Evolutionary conservation across 257 asterid species (phyloP).

Genomic region (Scutellaria galericulata): DNA sequence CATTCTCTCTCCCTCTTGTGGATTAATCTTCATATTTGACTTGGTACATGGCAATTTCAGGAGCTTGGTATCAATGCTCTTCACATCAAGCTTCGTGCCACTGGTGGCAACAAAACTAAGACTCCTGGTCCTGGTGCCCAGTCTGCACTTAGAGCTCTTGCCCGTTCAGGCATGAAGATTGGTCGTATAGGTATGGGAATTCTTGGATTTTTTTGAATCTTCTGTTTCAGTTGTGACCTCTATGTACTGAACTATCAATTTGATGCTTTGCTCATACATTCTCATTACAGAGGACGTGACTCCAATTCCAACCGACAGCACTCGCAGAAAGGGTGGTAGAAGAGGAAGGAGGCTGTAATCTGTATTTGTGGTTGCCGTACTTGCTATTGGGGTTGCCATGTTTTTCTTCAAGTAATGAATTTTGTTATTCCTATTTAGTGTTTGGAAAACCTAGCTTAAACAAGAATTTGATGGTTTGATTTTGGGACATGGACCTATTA

Average conservation of each 20-base stretch:
- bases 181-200: conserved; percentile 76
- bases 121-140: conserved; percentile 98
- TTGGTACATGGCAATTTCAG: conserved; percentile 39
- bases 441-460: conserved; percentile 25
- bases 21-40: background rate
- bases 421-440: conserved; percentile 25
- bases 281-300: conserved; percentile 80
- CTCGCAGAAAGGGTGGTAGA: conserved; percentile 93
- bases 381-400: conserved; percentile 12
- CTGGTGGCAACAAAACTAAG: conserved; percentile 94
- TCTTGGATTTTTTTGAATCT: background rate
- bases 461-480: conserved; percentile 23
- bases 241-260: no score
- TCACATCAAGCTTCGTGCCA: conserved; percentile 89
- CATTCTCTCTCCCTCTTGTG: background rate
- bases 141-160: conserved; percentile 91
- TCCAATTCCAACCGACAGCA: conserved; percentile 90
- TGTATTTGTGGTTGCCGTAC: background rate
- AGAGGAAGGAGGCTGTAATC: conserved; percentile 85
- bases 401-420: background rate
- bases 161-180: conserved; percentile 95
- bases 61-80: conserved; percentile 88
- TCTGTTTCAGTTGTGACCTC: background rate
- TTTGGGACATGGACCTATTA: conserved; percentile 19
- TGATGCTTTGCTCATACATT: background rate